These are phyloP conservation scores for Cercospora brassicicola DNA, from an alignment of 2,329 filamentous ascomycete species.

Conservation along the genomic window DNA sequence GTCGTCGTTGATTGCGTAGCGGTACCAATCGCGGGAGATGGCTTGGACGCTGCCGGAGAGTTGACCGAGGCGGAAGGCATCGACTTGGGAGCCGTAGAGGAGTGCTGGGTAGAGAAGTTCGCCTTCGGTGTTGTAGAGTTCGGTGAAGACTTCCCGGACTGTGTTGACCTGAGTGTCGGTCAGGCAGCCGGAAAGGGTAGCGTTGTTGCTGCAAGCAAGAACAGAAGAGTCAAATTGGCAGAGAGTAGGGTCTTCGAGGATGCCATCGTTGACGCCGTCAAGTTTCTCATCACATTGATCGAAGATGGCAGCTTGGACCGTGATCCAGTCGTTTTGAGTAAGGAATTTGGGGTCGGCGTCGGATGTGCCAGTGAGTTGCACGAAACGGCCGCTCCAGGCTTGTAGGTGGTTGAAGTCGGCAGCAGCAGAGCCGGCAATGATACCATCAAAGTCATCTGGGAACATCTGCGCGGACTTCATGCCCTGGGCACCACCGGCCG, in stretches of 20 bases:
- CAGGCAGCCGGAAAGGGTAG: slow-evolving; percentile 45
- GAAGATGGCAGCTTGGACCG: slow-evolving; percentile 48
- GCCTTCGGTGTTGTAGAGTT: slow-evolving; percentile 47
- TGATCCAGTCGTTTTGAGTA: slow-evolving; percentile 42
- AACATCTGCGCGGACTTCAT: slow-evolving; percentile 49
- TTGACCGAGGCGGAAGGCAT: slow-evolving; percentile 41
- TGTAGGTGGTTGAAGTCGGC: slow-evolving; percentile 47
- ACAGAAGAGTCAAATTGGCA: slow-evolving; percentile 44
- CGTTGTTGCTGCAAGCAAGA: slow-evolving; percentile 42
- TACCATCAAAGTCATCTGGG: slow-evolving; percentile 52
- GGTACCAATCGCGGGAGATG: slow-evolving; percentile 53
- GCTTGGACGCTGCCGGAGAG: slow-evolving; percentile 46
- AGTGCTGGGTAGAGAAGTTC: slow-evolving; percentile 54
- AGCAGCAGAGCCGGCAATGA: slow-evolving; percentile 49
- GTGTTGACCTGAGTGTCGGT: slow-evolving; percentile 47
- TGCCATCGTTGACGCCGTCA: slow-evolving; percentile 52
- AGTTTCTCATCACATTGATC: slow-evolving; percentile 53
- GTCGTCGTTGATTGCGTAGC: slow-evolving; percentile 52
- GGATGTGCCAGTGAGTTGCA: slow-evolving; percentile 43
- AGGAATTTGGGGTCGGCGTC: slow-evolving; percentile 46
- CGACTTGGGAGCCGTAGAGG: slow-evolving; percentile 50
- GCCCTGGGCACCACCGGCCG: slow-evolving; percentile 52
- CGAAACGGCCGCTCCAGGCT: slow-evolving; percentile 49
- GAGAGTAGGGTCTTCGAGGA: slow-evolving; percentile 49
- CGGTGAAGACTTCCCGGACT: slow-evolving; percentile 47